phyloP scores from a whole-genome alignment of 495 filamentous ascomycete species.

The Oidiodendron maius region DNA sequence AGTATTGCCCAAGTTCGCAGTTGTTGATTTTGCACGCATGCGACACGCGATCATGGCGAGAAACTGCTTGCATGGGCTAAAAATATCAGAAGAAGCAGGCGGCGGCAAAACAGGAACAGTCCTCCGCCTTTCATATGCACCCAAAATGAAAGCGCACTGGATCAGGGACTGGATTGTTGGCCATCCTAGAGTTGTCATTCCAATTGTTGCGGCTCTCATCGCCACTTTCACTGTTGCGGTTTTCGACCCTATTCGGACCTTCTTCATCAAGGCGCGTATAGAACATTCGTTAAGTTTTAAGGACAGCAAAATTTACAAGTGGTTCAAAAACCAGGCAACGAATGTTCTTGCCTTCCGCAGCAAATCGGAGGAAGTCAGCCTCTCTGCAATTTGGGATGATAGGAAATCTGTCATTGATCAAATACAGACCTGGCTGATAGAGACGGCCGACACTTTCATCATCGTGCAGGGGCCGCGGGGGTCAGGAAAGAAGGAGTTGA shows the following conservation, averaged over 20 bases:
- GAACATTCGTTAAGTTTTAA: conserved; percentile 67
- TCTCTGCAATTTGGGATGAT: conserved; percentile 84
- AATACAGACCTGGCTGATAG: conserved; percentile 79
- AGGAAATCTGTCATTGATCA: conserved; percentile 45
- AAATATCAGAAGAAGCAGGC: conserved; percentile 53
- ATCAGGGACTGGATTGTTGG: conserved; percentile 84
- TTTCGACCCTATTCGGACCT: conserved; percentile 89
- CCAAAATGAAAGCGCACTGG: conserved; percentile 65
- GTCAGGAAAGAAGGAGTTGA: conserved; percentile 82
- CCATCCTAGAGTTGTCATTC: conserved; percentile 86
- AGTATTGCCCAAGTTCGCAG: conserved; percentile 69
- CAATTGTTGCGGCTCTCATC: conserved; percentile 68
- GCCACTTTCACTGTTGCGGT: conserved; percentile 83
- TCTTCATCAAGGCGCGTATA: conserved; percentile 84
- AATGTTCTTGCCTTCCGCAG: conserved; percentile 59
- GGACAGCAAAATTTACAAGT: conserved; percentile 64
- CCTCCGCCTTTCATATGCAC: conserved; percentile 76
- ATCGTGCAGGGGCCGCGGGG: conserved; percentile 89
- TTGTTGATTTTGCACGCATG: conserved; percentile 64
- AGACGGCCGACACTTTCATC: conserved; percentile 87
- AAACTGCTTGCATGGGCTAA: conserved; percentile 88
- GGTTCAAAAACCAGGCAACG: conserved; percentile 74
- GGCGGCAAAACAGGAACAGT: conserved; percentile 70
- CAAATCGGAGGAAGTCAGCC: conserved; percentile 56
- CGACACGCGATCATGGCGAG: conserved; percentile 72